Evolutionary conservation across 371 early-diverging fungal species (phyloP).

Genomic region (Phascolomyces articulosus): DNA sequence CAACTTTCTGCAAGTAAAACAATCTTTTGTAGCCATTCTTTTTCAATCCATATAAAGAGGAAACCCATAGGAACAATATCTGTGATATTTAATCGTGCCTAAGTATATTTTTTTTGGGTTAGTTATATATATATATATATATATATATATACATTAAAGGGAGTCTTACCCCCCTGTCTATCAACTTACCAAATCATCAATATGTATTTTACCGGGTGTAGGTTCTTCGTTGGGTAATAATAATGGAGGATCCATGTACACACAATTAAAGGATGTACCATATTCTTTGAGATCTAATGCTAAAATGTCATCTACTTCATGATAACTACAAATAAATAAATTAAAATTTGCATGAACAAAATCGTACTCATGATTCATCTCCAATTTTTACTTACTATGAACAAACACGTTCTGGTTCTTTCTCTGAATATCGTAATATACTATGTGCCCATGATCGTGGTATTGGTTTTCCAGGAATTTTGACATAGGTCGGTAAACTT

Average conservation of each 20-base stretch:
- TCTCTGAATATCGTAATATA: slow-evolving; percentile 50
- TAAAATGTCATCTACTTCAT: slow-evolving; percentile 37
- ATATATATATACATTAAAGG: too few species aligned
- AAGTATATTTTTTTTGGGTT: too few species aligned
- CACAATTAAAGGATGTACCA: slow-evolving; percentile 73
- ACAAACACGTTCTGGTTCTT: slow-evolving; percentile 9
- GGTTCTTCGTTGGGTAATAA: slow-evolving; percentile 70
- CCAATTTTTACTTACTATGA: slow-evolving; percentile 15
- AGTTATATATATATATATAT: not conserved
- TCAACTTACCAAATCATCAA: slow-evolving; percentile 69
- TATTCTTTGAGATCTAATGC: slow-evolving; percentile 57
- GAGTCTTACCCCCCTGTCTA: too few species aligned
- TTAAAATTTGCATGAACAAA: too few species aligned
- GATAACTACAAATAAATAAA: slow-evolving; percentile 25
- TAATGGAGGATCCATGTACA: slow-evolving; percentile 93
- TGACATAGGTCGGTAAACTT: slow-evolving; percentile 83
- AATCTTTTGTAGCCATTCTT: slow-evolving; percentile 83
- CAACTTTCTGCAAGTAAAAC: slow-evolving; percentile 73
- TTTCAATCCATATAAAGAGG: slow-evolving; percentile 91
- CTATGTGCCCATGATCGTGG: slow-evolving; percentile 85
- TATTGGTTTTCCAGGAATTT: slow-evolving; percentile 84
- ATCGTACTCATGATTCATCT: too few species aligned
- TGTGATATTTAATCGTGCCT: slow-evolving; percentile 59
- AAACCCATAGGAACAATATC: slow-evolving; percentile 78
- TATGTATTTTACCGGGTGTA: slow-evolving; percentile 67